Evolutionary conservation across 176 grass and related monocot species (phyloP).

Genomic region (Echinochloa phyllopogon): DNA sequence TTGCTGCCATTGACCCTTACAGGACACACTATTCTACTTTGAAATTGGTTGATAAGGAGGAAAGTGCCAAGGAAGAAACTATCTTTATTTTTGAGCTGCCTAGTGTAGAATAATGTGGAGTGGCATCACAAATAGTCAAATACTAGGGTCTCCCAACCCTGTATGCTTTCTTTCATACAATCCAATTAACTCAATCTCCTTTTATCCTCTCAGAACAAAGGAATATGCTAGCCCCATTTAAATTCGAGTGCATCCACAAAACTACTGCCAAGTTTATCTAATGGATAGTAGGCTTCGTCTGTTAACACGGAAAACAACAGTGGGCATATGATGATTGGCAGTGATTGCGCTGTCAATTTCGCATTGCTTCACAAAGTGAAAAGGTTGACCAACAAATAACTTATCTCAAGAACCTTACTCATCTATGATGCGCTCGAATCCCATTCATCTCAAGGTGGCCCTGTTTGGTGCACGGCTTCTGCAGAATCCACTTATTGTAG

Average conservation of each 20-base stretch:
- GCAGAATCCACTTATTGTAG: background rate
- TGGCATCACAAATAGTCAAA: background rate
- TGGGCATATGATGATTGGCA: background rate
- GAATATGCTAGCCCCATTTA: background rate
- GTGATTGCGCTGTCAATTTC: background rate
- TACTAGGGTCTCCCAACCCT: background rate
- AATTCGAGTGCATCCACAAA: background rate
- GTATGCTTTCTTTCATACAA: background rate
- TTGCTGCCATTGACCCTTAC: background rate
- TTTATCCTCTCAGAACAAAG: background rate
- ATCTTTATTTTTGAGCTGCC: background rate
- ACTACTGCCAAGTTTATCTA: background rate
- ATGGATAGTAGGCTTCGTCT: background rate
- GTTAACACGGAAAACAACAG: background rate
- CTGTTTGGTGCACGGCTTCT: background rate
- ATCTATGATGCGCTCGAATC: background rate
- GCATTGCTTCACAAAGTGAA: background rate
- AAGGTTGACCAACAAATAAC: background rate
- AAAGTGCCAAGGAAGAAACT: background rate
- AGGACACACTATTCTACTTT: background rate
- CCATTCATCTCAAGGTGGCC: background rate
- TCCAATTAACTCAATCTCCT: background rate
- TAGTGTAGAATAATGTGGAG: background rate
- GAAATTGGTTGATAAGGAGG: background rate
- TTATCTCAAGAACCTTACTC: background rate